phyloP scores from a whole-genome alignment of 2,329 filamentous ascomycete species.

The Penicillium polonicum region DNA sequence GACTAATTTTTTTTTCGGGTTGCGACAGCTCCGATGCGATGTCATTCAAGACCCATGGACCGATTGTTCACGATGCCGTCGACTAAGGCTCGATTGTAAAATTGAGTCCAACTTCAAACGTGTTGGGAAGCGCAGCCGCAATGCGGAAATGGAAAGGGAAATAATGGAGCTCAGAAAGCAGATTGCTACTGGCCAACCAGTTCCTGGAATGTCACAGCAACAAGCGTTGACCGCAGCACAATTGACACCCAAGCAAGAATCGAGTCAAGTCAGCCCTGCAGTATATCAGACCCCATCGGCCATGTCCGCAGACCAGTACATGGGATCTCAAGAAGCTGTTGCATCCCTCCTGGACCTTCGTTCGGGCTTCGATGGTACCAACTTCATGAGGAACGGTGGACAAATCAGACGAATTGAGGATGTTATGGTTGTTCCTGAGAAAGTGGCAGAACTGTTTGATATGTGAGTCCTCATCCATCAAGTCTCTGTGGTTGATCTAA shows the following conservation, averaged over 20 bases:
- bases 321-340: constrained; percentile 52
- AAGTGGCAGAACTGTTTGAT: constrained; percentile 47
- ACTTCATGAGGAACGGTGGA: constrained; percentile 50
- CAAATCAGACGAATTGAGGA: constrained; percentile 55
- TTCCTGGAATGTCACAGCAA: constrained; percentile 22
- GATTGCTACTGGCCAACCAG: constrained; percentile 38
- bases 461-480: constrained; percentile 32
- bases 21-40: constrained; percentile 62
- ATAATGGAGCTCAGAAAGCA: constrained; percentile 53
- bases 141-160: constrained; percentile 63
- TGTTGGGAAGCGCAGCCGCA: constrained; percentile 64
- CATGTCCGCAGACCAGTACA: constrained; percentile 43
- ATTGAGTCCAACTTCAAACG: constrained; percentile 70
- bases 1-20: constrained; percentile 11
- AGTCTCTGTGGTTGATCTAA: constrained; percentile 9
- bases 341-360: constrained; percentile 52
- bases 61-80: constrained; percentile 61
- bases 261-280: constrained; percentile 36
- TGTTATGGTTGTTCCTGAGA: constrained; percentile 45
- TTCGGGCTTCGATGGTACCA: constrained; percentile 46
- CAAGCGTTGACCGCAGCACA: constrained; percentile 27
- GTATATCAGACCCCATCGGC: constrained; percentile 38
- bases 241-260: constrained; percentile 38
- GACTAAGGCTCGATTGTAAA: constrained; percentile 62
- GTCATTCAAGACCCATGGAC: constrained; percentile 64